Conservation (phyloP, 2,329 filamentous ascomycete species). For the Diplodia scrobiculata region DNA sequence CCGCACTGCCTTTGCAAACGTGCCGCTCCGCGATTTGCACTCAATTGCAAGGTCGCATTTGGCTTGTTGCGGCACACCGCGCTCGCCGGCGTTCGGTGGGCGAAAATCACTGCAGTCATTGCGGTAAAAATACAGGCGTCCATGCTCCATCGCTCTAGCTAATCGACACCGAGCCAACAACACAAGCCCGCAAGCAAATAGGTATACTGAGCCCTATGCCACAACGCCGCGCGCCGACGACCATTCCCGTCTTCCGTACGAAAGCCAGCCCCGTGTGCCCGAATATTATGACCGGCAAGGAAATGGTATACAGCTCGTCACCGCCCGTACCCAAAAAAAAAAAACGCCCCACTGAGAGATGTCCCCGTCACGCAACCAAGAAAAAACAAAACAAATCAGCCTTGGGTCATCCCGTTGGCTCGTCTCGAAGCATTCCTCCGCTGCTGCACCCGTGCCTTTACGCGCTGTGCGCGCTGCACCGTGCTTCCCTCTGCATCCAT, state of each 20-base stretch:
- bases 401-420: constrained; percentile 29
- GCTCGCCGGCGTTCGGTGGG: constrained; percentile 9
- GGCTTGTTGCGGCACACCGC: background rate
- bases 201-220: constrained; percentile 23
- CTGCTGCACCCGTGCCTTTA: constrained; percentile 38
- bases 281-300: constrained; percentile 21
- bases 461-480: constrained; percentile 23
- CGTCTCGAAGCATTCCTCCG: constrained; percentile 37
- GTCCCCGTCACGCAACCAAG: background rate
- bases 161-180: constrained; percentile 21
- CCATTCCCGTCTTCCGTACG: constrained; percentile 3
- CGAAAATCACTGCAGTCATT: constrained; percentile 26
- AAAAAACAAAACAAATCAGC: constrained; percentile 3
- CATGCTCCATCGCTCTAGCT: constrained; percentile 25
- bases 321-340: constrained; percentile 7
- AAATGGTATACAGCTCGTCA: constrained; percentile 30
- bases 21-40: constrained; percentile 15
- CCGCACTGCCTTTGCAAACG: constrained; percentile 19
- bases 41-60: constrained; percentile 5
- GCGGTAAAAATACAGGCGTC: constrained; percentile 26
- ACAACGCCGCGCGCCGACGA: constrained; percentile 15
- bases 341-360: background rate
- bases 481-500: constrained; percentile 32
- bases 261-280: constrained; percentile 12
- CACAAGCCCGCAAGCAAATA: constrained; percentile 24